Evolutionary conservation across 768 basidiomycete genomes (phyloP).

Genomic region (Infundibulicybe gibba): DNA sequence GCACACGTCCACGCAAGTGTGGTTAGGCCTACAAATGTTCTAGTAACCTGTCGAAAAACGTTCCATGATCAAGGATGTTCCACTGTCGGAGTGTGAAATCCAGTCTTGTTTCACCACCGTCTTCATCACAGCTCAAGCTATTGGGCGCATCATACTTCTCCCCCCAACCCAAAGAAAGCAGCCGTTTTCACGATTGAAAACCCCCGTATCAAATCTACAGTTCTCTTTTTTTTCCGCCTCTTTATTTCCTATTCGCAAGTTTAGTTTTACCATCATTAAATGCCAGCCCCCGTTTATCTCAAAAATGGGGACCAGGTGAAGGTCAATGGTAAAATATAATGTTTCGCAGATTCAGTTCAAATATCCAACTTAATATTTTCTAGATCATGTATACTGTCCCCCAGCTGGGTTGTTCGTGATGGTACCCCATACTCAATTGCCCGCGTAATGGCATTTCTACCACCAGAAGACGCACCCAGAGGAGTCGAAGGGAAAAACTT

Average conservation of each 20-base stretch:
- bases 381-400: slow-evolving; percentile 98
- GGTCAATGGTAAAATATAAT: slow-evolving; percentile 68
- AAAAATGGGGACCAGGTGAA: slow-evolving; percentile 83
- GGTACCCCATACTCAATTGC: slow-evolving; percentile 95
- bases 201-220: slow-evolving; percentile 13
- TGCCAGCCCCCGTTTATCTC: slow-evolving; percentile 57
- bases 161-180: too few relatives aligned
- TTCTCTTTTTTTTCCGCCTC: slow-evolving; percentile 14
- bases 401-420: slow-evolving; percentile 88
- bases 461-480: slow-evolving; percentile 69
- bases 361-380: slow-evolving; percentile 31
- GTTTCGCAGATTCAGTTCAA: slow-evolving; percentile 7
- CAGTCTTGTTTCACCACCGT: slow-evolving; percentile 34
- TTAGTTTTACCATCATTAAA: slow-evolving; percentile 27
- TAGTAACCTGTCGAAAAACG: too few relatives aligned
- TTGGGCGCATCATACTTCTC: slow-evolving; percentile 11
- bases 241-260: slow-evolving; percentile 21
- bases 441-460: slow-evolving; percentile 95
- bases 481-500: slow-evolving; percentile 65
- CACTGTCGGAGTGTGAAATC: slow-evolving; percentile 41
- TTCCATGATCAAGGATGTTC: slow-evolving; percentile 1
- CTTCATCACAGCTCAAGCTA: slow-evolving; percentile 25
- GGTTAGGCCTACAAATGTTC: not conserved
- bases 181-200: slow-evolving; percentile 4
- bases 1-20: too few relatives aligned